A percentile compares a stretch with the other conserved stretches of the same genome.
phyloP scores from a whole-genome alignment of 176 grass and related monocot species.

The Canna indica region DNA sequence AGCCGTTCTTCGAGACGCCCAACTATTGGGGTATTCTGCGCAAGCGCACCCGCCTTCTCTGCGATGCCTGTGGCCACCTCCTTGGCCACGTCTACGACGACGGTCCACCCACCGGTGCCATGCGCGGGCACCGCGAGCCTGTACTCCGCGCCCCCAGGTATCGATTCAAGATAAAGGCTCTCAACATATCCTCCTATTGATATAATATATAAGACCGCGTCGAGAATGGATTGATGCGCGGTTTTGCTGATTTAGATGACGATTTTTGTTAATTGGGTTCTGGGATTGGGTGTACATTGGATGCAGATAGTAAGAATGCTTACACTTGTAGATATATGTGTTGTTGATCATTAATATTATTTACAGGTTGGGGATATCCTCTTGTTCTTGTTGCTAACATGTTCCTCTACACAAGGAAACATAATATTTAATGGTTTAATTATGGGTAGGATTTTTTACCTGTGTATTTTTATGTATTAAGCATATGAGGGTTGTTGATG shows the following conservation, averaged over 20 bases:
- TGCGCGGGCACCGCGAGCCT: too few relatives aligned
- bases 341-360: too few relatives aligned
- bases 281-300: background rate
- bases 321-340: too few relatives aligned
- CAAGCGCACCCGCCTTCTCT: conserved; percentile 53
- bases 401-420: too few relatives aligned
- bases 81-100: conserved; percentile 86
- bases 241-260: background rate
- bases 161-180: conserved; percentile 75
- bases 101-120: conserved; percentile 50
- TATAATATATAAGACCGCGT: background rate
- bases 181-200: conserved; percentile 8
- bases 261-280: background rate
- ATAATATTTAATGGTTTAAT: too few relatives aligned
- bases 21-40: conserved; percentile 90
- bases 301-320: background rate
- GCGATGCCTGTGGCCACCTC: conserved; percentile 50
- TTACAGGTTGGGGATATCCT: too few relatives aligned
- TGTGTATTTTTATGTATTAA: background rate
- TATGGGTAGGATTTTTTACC: too few relatives aligned
- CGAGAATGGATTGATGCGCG: background rate
- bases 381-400: too few relatives aligned
- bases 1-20: conserved; percentile 73
- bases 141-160: too few relatives aligned
- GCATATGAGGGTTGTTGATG: background rate